A percentile compares a stretch with the other conserved stretches of the same genome.
phyloP scores from a whole-genome alignment of 352 stramenopile species.

The Phytophthora pini region DNA sequence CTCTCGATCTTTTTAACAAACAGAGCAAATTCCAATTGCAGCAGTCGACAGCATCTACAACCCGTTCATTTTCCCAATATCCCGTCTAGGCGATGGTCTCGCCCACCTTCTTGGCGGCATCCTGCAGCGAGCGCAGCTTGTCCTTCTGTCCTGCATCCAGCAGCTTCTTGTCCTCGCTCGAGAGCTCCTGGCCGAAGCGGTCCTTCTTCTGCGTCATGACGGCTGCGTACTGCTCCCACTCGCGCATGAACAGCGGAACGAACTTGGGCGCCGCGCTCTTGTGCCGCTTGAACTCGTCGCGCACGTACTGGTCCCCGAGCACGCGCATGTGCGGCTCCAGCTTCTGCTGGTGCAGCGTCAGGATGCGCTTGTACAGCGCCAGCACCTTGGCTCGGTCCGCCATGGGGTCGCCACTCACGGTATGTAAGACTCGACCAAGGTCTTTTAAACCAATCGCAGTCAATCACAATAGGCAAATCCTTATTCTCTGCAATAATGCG shows the following conservation, averaged over 20 bases:
- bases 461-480: neutral
- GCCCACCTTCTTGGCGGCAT: conserved; percentile 72
- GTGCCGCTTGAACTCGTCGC: conserved; percentile 87
- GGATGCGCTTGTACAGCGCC: conserved; percentile 78
- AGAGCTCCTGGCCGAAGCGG: conserved; percentile 76
- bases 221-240: conserved; percentile 80
- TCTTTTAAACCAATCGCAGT: no score
- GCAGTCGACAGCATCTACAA: neutral
- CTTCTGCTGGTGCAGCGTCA: conserved; percentile 78
- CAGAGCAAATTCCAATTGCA: neutral
- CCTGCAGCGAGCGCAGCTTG: conserved; percentile 73
- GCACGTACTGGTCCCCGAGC: conserved; percentile 85
- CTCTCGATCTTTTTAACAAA: neutral
- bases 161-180: conserved; percentile 58
- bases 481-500: neutral
- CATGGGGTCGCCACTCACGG: neutral
- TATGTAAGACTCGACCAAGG: no score
- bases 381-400: conserved; percentile 53
- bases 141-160: conserved; percentile 72
- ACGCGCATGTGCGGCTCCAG: conserved; percentile 84
- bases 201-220: conserved; percentile 61
- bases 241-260: conserved; percentile 73
- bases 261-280: conserved; percentile 81
- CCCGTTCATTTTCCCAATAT: neutral
- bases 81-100: conserved; percentile 55